Percentiles rank a stretch among this genome's conserved stretches.
These are phyloP conservation scores for Leishmania tropica DNA, from an alignment of 208 protist species.

Conservation along the genomic window DNA sequence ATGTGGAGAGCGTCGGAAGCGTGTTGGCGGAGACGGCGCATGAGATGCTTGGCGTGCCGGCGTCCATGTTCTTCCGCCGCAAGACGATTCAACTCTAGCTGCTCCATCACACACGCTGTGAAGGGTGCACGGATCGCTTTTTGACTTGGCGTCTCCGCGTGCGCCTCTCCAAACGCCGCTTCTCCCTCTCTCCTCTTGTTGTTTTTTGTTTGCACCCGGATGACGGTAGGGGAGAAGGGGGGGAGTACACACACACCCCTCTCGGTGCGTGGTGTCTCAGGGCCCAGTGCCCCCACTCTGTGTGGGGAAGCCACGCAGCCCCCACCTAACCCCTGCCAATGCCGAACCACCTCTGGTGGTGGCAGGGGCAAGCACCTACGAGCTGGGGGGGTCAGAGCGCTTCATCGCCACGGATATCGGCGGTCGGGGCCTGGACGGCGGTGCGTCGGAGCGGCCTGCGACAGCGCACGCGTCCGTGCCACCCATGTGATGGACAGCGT, in stretches of 20 bases:
- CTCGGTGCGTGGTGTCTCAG: neutral
- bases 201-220: neutral
- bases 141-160: neutral
- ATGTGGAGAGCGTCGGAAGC: constrained; percentile 44
- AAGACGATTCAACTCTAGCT: constrained; percentile 7
- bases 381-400: neutral
- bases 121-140: neutral
- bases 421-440: neutral
- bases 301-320: neutral
- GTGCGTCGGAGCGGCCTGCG: neutral
- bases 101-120: neutral
- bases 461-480: neutral
- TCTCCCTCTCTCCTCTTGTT: neutral
- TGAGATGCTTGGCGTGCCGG: constrained; percentile 29
- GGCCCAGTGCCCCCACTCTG: neutral
- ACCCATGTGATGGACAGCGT: neutral
- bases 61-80: constrained; percentile 19
- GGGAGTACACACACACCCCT: too few species aligned
- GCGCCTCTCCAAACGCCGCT: neutral
- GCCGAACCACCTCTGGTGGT: neutral
- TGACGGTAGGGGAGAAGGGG: too few species aligned
- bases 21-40: constrained; percentile 37
- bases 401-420: neutral
- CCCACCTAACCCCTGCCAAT: neutral
- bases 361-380: neutral